These are phyloP conservation scores for Magnusiomyces clavatus DNA, from an alignment of 1,139 yeast species.

Conservation along the genomic window DNA sequence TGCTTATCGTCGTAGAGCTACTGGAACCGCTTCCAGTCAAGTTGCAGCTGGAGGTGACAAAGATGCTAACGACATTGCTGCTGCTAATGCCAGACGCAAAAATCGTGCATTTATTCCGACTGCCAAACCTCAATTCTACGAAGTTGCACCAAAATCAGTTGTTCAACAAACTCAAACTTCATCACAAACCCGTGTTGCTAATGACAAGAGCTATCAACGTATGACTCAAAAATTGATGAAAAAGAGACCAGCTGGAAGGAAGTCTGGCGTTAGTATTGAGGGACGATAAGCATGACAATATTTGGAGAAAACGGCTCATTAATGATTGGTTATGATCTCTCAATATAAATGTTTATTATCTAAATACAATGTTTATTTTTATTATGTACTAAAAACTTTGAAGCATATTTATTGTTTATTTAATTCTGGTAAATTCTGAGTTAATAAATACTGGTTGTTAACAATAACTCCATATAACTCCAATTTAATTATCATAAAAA, in stretches of 20 bases:
- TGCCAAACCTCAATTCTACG: constrained; percentile 80
- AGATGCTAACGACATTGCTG: constrained; percentile 58
- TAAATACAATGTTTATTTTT: too few relatives aligned
- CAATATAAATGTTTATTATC: too few relatives aligned
- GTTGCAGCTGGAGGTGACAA: constrained; percentile 18
- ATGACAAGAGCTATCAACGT: constrained; percentile 72
- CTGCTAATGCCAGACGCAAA: constrained; percentile 79
- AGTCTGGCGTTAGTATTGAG: constrained; percentile 70
- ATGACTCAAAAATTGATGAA: constrained; percentile 51
- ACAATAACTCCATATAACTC: too few relatives aligned
- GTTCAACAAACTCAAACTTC: constrained; percentile 42
- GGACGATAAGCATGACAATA: constrained; percentile 33
- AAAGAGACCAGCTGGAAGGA: constrained; percentile 44
- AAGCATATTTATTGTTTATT: too few relatives aligned
- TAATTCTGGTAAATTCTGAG: too few relatives aligned
- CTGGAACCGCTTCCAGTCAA: constrained; percentile 1
- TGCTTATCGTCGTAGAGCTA: constrained; percentile 16
- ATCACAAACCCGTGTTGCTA: constrained; percentile 34
- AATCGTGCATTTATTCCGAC: constrained; percentile 93
- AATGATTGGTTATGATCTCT: too few relatives aligned
- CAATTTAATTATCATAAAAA: too few relatives aligned
- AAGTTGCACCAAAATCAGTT: constrained; percentile 75
- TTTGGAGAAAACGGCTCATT: too few relatives aligned
- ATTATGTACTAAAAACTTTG: too few relatives aligned
- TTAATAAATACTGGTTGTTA: too few relatives aligned